Evolutionary conservation across 2,329 filamentous ascomycete species (phyloP), one percentile per base, ranked within the genome.

Genomic region (Chalaropsis thielavioides): DNA sequence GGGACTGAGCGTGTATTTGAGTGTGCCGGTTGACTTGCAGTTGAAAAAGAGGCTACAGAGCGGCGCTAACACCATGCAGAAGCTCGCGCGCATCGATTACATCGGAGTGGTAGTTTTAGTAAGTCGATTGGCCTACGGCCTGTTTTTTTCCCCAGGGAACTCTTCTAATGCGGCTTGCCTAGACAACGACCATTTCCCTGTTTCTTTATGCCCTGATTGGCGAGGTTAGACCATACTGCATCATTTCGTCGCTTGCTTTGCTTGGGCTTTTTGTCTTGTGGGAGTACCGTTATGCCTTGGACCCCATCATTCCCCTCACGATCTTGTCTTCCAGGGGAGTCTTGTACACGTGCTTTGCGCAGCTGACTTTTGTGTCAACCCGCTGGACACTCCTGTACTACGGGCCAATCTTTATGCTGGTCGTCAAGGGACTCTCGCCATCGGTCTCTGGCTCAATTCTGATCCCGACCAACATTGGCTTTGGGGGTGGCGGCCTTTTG

Each of bases 331-430:
- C 86, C 11, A 82, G 86, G 35, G 86, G 85, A 38, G 83, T 89
- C 0, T 76, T 92, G 2, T 75, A 92, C 24, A 87, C 87, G 0
- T 92, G 89, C 71, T 71, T 92, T 24, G 81, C 86, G 0, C 89
- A 90, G 61, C 79, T 92, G 0, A 85, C 87, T 22, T 81, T 90
- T 72, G 92, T 95, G 88, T 85, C 88, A 72, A 81, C 87, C 1
- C 85, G 90, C 66, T 95, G 89, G 90, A 81, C 80, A 6, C 80
- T 95, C 1, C 78, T 95, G 7, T 94, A 91, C 76, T 95, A 90
- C 74, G 82, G 86, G 0, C 90, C 90, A 0, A 83, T 90, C 54
- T 92, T 90, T 70, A 87, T 89, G 41, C 83, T 94, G 66, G 87
- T 88, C 2, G 86, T 94, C 1, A 83, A 86, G 1, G 83, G 83